Evolutionary conservation across 768 basidiomycete genomes (phyloP), one percentile per base, ranked within the genome.

Genomic region (Boletales sp.): DNA sequence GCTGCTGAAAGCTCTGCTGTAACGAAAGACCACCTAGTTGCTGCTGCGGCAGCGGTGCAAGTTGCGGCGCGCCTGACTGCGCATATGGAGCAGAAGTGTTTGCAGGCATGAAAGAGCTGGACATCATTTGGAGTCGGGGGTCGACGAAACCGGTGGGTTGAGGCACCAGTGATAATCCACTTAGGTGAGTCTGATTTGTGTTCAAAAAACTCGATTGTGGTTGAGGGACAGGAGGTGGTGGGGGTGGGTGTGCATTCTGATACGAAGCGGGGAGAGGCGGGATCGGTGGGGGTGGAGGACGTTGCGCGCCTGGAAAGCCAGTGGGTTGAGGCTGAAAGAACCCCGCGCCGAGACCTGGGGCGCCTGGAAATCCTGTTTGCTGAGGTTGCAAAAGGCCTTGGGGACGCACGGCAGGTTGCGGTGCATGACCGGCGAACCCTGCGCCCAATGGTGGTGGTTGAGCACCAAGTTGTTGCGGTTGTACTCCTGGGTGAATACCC

Each of bases 71-170:
- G 9, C 82, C 84, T 5, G 73, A 79, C 3, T 81, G 69, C 37
- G 74, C 74, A 62, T 83, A 86, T 8, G 80, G 82, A 13, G 81
- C 68, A 27, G 83, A 74, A 3, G 72, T 69, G 56, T 83, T 87
- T 45, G 81, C 73, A 12, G 95, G 94, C 83, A 97, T 89, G 71
- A 97, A 97, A 0, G 87, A 85, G 52, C 72, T 87, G n/a, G 84
- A 84, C 88, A 97, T 91, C 81, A 94, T 84, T 65, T 82, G 81
- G 43, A 94, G 72, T 17, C 91, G 74, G 2, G 92, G 93, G 69
- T 95, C 88, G 47, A 87, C 72, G 59, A 79, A 90, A 18, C 91
- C 91, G 7, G 91, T 93, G 47, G 76, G 69, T 60, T 93, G 91
- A 14, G 88, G 79, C 2, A 86, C 72, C 44, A 92, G 77, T 8